Conservation (phyloP, 23 red algal genomes). For the Chondrus crispus region DNA sequence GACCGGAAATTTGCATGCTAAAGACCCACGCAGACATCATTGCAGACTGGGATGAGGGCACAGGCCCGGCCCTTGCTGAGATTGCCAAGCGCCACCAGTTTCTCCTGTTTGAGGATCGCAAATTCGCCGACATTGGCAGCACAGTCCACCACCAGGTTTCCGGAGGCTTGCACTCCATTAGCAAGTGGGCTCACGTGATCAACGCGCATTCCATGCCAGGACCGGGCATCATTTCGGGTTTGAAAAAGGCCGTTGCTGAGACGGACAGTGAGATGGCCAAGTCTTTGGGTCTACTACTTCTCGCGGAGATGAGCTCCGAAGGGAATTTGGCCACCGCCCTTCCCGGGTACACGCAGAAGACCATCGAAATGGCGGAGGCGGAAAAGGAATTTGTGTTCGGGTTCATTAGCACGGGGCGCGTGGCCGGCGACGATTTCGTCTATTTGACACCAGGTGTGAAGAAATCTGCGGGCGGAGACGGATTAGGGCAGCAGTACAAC, state of each 20-base stretch:
- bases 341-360: slow-evolving; percentile 62
- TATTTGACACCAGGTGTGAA: slow-evolving; percentile 93
- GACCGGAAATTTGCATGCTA: slow-evolving; percentile 85
- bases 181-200: slow-evolving; percentile 83
- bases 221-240: slow-evolving; percentile 69
- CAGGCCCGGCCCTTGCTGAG: slow-evolving; percentile 35
- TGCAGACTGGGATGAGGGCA: slow-evolving; percentile 77
- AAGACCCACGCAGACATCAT: slow-evolving; percentile 96
- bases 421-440: slow-evolving; percentile 71
- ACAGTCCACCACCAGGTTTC: slow-evolving; percentile 71
- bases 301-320: slow-evolving; percentile 92
- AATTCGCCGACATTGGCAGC: slow-evolving; percentile 98
- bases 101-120: slow-evolving; percentile 95
- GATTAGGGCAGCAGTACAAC: slow-evolving; percentile 86
- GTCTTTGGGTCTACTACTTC: slow-evolving; percentile 69
- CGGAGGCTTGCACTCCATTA: slow-evolving; percentile 78
- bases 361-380: slow-evolving; percentile 67
- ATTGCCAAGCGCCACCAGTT: slow-evolving; percentile 75
- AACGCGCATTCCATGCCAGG: slow-evolving; percentile 94
- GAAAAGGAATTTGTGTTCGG: slow-evolving; percentile 76
- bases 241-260: slow-evolving; percentile 48
- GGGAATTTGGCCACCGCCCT: slow-evolving; percentile 79
- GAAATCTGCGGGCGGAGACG: slow-evolving; percentile 68
- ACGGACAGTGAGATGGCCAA: neutral
- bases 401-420: slow-evolving; percentile 82